These are phyloP conservation scores for Diplodia mutila DNA, from an alignment of 2,329 filamentous ascomycete species.

Conservation along the genomic window DNA sequence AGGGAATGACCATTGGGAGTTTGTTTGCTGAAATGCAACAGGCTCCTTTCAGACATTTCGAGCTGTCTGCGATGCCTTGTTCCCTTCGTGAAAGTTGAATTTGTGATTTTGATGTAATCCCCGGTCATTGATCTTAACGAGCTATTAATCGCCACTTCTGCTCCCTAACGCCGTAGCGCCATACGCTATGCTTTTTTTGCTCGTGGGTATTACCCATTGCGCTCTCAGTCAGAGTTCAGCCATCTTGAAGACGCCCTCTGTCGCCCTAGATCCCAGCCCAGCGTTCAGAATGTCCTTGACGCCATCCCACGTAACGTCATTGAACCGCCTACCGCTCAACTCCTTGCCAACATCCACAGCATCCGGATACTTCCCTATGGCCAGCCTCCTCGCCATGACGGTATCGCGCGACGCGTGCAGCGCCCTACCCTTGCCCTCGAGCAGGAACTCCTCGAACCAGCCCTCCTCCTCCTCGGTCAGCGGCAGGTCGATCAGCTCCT, in stretches of 20 bases:
- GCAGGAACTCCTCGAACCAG: conserved; percentile 74
- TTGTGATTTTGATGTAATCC: not conserved
- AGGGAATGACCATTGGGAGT: conserved; percentile 11
- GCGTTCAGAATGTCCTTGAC: conserved; percentile 42
- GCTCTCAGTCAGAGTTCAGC: not conserved
- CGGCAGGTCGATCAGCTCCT: conserved; percentile 73
- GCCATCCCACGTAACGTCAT: conserved; percentile 58
- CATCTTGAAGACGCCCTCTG: conserved; percentile 3
- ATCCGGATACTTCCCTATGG: conserved; percentile 63
- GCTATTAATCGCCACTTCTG: not conserved
- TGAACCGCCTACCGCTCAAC: conserved; percentile 49
- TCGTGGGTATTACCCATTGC: not conserved
- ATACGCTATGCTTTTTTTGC: conserved; percentile 18
- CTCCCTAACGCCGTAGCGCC: conserved; percentile 10
- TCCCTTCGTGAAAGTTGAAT: not conserved
- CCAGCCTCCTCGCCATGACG: conserved; percentile 72
- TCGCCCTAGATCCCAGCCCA: conserved; percentile 41
- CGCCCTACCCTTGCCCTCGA: conserved; percentile 65
- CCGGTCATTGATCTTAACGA: not conserved
- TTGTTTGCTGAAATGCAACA: conserved; percentile 6
- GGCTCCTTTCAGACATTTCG: not conserved
- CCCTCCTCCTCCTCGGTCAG: conserved; percentile 71
- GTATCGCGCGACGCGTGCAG: conserved; percentile 72
- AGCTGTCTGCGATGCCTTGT: not conserved
- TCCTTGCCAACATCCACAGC: conserved; percentile 40